phyloP scores from a whole-genome alignment of 2,329 filamentous ascomycete species.

The Aspergillus vadensis region DNA sequence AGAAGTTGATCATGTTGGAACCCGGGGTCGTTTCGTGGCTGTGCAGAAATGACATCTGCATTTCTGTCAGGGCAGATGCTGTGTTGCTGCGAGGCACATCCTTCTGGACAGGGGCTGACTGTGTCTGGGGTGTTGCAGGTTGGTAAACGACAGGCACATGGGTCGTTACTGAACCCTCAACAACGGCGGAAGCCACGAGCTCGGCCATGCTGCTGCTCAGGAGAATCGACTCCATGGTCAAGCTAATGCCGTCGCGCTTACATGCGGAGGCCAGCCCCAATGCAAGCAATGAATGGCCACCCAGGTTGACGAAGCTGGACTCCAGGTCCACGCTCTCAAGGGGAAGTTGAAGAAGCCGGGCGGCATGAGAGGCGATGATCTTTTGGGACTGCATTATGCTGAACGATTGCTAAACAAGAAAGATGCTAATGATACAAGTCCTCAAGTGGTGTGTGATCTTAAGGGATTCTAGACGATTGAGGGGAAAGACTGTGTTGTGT shows the following conservation, averaged over 20 bases:
- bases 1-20: slow-evolving; percentile 8
- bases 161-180: neutral
- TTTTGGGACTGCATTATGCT: neutral
- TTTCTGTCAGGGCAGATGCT: slow-evolving; percentile 2
- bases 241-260: neutral
- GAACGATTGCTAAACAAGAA: neutral
- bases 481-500: too few relatives aligned
- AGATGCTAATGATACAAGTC: neutral
- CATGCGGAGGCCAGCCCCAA: slow-evolving; percentile 2
- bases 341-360: neutral
- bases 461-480: too few relatives aligned
- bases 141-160: neutral
- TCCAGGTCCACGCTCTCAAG: neutral
- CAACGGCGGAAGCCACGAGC: neutral
- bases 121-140: neutral
- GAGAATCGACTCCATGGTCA: neutral
- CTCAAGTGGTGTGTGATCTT: too few relatives aligned
- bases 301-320: neutral
- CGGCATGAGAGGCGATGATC: neutral
- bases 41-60: slow-evolving; percentile 12
- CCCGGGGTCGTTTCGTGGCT: slow-evolving; percentile 7
- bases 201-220: neutral
- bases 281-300: neutral
- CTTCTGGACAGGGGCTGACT: too few relatives aligned
- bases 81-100: neutral